phyloP scores from a whole-genome alignment of 73 alveolate species.

The Tetrahymena thermophila region DNA sequence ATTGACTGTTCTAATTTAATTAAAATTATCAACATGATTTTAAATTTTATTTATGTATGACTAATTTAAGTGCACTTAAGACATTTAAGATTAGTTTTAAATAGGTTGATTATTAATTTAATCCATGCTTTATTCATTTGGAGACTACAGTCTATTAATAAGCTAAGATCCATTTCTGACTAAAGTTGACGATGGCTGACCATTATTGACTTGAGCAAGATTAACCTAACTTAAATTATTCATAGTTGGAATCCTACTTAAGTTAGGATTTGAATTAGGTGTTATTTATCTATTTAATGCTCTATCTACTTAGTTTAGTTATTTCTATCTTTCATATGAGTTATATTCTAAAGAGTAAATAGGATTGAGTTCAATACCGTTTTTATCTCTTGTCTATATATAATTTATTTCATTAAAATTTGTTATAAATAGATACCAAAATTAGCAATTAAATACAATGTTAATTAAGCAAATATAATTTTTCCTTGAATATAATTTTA shows the following conservation, averaged over 20 bases:
- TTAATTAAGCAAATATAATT: neutral
- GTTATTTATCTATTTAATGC: neutral
- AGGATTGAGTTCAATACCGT: neutral
- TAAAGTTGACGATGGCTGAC: neutral
- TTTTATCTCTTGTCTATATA: neutral
- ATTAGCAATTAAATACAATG: no score
- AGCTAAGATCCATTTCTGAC: neutral
- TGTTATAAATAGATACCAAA: no score
- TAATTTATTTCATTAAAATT: neutral
- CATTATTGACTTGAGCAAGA: neutral
- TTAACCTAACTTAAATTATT: neutral
- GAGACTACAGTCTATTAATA: neutral
- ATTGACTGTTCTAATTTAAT: neutral
- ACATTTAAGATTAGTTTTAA: neutral
- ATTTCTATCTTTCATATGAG: neutral
- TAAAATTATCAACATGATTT: neutral
- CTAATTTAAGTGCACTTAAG: neutral
- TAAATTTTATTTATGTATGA: neutral
- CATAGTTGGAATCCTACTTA: neutral
- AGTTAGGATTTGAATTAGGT: neutral
- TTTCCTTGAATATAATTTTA: no score
- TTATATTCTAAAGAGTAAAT: neutral
- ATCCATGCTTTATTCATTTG: neutral
- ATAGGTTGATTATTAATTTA: neutral
- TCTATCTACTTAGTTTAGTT: neutral